Percentiles rank a stretch among this genome's conserved stretches.
These are phyloP conservation scores for Podosphaera xanthii DNA, from an alignment of 2,329 filamentous ascomycete species.

Conservation along the genomic window DNA sequence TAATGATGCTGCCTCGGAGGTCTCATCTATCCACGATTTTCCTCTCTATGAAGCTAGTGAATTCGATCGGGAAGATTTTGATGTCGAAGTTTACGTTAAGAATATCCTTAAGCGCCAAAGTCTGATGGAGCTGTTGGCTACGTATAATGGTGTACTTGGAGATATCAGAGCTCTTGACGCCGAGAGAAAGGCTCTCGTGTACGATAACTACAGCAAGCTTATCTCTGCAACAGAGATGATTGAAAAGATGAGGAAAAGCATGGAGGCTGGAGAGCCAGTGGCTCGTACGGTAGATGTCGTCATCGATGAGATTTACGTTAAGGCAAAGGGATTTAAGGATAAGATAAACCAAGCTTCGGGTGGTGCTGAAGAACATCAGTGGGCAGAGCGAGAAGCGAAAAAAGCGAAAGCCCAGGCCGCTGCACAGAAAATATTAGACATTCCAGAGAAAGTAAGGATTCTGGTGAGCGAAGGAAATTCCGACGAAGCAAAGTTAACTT, in stretches of 20 bases:
- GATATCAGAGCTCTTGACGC: slow-evolving; percentile 82
- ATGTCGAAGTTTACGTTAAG: slow-evolving; percentile 45
- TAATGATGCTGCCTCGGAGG: background rate
- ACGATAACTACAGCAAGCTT: slow-evolving; percentile 94
- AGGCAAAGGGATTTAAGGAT: background rate
- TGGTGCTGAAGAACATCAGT: slow-evolving; percentile 47
- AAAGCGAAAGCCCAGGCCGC: background rate
- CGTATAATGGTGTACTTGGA: slow-evolving; percentile 48
- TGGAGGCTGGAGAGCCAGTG: slow-evolving; percentile 23
- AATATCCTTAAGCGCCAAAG: slow-evolving; percentile 35
- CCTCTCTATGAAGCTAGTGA: slow-evolving; percentile 23
- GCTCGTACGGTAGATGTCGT: background rate
- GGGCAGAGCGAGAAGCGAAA: slow-evolving; percentile 33
- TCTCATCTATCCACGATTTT: slow-evolving; percentile 6
- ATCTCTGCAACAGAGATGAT: slow-evolving; percentile 96
- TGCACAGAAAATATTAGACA: slow-evolving; percentile 10
- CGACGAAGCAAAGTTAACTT: slow-evolving; percentile 34
- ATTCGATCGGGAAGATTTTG: slow-evolving; percentile 51
- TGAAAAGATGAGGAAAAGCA: slow-evolving; percentile 60
- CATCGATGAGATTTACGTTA: slow-evolving; percentile 1
- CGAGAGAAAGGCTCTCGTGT: slow-evolving; percentile 89
- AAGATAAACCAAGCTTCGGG: slow-evolving; percentile 35
- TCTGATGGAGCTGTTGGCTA: slow-evolving; percentile 43
- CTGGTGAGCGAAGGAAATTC: slow-evolving; percentile 35
- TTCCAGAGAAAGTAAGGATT: slow-evolving; percentile 24